Evolutionary conservation across 2,329 filamentous ascomycete species (phyloP), one percentile per base, ranked within the genome.

Genomic region (Ascochyta fabae): DNA sequence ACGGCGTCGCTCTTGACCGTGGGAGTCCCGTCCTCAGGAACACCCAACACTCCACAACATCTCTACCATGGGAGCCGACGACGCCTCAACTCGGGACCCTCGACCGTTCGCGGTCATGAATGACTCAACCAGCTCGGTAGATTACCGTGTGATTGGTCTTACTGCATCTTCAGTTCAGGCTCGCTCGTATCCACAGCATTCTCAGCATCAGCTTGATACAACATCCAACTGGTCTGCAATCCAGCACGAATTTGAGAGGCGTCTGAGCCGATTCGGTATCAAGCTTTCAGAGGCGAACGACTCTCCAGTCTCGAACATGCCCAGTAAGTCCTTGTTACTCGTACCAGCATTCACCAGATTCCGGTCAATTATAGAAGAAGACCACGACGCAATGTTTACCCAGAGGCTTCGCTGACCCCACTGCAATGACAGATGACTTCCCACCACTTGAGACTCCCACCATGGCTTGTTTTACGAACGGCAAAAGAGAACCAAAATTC

Each of bases 191-290:
- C 10, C 24, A 2, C 41, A 43, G 4, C 10, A 26, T 1, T 19
- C 15, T 3, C 19, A 22, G 4, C 9, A 42, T 15, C 33, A 31
- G 10, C 1, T 5, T 9, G n/a, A 15, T 4, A 4, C 36, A 2
- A 13, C 29, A 1, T n/a, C 24, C 16, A 24, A 6, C 3, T 56
- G 47, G 41, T 51, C 41, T 19, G 31, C 53, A 10, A n/a, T 47
- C 2, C 47, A 46, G 29, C 19, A 56, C 12, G 53, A 56, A 15
- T 56, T 56, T 38, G 42, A 56, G 31, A 27, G 31, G 10, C 53
- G 53, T 2, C 47, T 56, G 10, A 47, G 31, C 16, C 47, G 53
- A 1, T 50, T 47, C 15, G 53, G 53, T 7, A 56, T 56, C 42
- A 50, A 38, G n/a, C 6, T 56, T 7, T 56, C 53, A 9, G 47